Evolutionary conservation across 2,329 filamentous ascomycete species (phyloP).

Genomic region (Simplicillium aogashimaense): DNA sequence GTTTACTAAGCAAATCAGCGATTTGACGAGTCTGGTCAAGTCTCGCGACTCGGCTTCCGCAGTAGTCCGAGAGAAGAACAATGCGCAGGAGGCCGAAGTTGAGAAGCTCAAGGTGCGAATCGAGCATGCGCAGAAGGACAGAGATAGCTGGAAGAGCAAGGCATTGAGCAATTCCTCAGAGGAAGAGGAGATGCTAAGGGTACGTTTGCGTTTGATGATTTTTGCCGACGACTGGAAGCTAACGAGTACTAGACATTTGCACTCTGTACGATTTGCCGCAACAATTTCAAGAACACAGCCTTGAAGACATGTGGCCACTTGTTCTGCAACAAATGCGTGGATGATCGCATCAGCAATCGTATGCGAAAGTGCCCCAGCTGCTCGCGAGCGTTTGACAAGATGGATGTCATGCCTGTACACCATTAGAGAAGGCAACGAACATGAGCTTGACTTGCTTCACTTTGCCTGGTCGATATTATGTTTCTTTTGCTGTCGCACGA

Average conservation of each 20-base stretch:
- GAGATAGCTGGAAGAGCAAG: constrained; percentile 80
- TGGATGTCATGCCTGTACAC: constrained; percentile 74
- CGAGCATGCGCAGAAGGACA: constrained; percentile 69
- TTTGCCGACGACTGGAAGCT: constrained; percentile 6
- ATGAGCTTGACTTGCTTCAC: not conserved
- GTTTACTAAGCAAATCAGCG: constrained; percentile 63
- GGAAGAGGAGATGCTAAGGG: constrained; percentile 76
- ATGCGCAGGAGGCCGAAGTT: constrained; percentile 61
- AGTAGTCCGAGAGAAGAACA: constrained; percentile 43
- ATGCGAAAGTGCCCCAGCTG: constrained; percentile 95
- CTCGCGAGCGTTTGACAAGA: constrained; percentile 80
- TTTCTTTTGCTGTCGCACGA: not conserved
- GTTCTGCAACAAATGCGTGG: constrained; percentile 85
- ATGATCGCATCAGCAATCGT: constrained; percentile 78
- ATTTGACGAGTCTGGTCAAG: constrained; percentile 65
- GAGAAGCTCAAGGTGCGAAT: constrained; percentile 72
- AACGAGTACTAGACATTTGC: constrained; percentile 22
- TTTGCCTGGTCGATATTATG: no score
- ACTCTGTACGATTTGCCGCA: constrained; percentile 85
- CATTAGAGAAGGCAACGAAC: constrained; percentile 18
- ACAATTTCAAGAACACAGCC: constrained; percentile 87
- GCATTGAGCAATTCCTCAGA: constrained; percentile 70
- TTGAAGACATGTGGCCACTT: constrained; percentile 92
- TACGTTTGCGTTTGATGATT: constrained; percentile 36
- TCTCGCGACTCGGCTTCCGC: constrained; percentile 58